These are phyloP conservation scores for Leucocoprinus birnbaumii DNA, from an alignment of 768 basidiomycete species.

Conservation along the genomic window DNA sequence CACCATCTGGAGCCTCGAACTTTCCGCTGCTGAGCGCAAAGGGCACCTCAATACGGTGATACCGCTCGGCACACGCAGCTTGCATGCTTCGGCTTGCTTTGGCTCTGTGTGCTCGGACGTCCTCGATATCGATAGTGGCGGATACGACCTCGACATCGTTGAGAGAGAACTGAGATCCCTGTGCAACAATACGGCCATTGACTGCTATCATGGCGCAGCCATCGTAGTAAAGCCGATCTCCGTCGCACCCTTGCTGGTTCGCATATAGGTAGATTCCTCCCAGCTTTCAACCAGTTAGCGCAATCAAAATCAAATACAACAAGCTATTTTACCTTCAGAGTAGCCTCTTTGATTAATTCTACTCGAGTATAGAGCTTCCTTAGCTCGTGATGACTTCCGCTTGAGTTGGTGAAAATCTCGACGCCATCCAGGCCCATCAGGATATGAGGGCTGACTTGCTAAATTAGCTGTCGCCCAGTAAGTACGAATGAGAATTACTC, in stretches of 20 bases:
- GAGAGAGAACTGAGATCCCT: slow-evolving; percentile 96
- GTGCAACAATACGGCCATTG: slow-evolving; percentile 89
- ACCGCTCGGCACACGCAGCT: slow-evolving; percentile 70
- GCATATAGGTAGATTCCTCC: slow-evolving; percentile 98
- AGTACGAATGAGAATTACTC: slow-evolving; percentile 30
- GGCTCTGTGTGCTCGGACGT: slow-evolving; percentile 87
- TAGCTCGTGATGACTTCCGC: slow-evolving; percentile 96
- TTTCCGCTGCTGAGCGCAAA: slow-evolving; percentile 78
- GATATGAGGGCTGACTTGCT: slow-evolving; percentile 78
- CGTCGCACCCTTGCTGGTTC: slow-evolving; percentile 99
- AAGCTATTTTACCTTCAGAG: slow-evolving; percentile 65
- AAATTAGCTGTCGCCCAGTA: background rate
- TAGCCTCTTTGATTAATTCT: slow-evolving; percentile 96
- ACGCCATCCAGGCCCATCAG: slow-evolving; percentile 98
- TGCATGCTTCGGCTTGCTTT: slow-evolving; percentile 87
- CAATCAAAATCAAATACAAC: background rate
- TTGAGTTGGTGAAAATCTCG: slow-evolving; percentile 98
- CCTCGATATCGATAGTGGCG: slow-evolving; percentile 96
- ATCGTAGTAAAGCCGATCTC: slow-evolving; percentile 96
- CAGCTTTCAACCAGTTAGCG: slow-evolving; percentile 54
- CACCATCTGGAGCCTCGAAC: slow-evolving; percentile 53
- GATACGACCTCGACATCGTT: slow-evolving; percentile 95
- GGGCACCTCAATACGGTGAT: slow-evolving; percentile 79
- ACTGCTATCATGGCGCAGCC: slow-evolving; percentile 95
- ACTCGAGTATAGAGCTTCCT: slow-evolving; percentile 92